Evolutionary conservation across 2,329 filamentous ascomycete genomes (phyloP).

Genomic region (Chaetomiaceae sp.): DNA sequence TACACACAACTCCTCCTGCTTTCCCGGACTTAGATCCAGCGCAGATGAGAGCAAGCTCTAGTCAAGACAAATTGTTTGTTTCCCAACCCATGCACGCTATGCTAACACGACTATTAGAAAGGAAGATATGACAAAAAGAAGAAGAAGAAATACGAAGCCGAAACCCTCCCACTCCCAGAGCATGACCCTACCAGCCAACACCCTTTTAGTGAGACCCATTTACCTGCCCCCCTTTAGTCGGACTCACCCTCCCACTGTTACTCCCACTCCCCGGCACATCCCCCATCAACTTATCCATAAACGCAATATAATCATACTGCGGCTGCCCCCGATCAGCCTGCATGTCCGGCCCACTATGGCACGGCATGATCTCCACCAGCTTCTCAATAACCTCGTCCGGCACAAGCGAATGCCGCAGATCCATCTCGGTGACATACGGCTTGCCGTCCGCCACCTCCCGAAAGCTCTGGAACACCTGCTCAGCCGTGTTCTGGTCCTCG

Average conservation of each 20-base stretch:
- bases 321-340: constrained; percentile 76
- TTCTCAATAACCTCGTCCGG: constrained; percentile 97
- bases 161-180: constrained; percentile 4
- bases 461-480: constrained; percentile 98
- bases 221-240: constrained; percentile 26
- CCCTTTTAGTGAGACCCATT: constrained; percentile 14
- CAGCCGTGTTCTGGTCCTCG: constrained; percentile 96
- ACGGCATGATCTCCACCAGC: constrained; percentile 79
- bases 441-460: constrained; percentile 96
- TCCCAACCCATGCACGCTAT: constrained; percentile 16
- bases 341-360: constrained; percentile 78
- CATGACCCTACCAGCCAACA: no score
- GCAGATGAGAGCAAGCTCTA: background rate
- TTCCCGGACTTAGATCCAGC: background rate
- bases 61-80: background rate
- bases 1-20: background rate
- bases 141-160: background rate
- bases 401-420: constrained; percentile 88
- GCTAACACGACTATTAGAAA: constrained; percentile 19
- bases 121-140: constrained; percentile 3
- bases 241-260: constrained; percentile 31
- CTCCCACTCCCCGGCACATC: constrained; percentile 32
- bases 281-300: constrained; percentile 83
- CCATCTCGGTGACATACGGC: constrained; percentile 97
- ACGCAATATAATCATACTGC: constrained; percentile 94